Evolutionary conservation across 1,284 basidiomycete species (phyloP), one percentile per base, ranked within the genome.

Genomic region (Cutaneotrichosporon arboriforme): DNA sequence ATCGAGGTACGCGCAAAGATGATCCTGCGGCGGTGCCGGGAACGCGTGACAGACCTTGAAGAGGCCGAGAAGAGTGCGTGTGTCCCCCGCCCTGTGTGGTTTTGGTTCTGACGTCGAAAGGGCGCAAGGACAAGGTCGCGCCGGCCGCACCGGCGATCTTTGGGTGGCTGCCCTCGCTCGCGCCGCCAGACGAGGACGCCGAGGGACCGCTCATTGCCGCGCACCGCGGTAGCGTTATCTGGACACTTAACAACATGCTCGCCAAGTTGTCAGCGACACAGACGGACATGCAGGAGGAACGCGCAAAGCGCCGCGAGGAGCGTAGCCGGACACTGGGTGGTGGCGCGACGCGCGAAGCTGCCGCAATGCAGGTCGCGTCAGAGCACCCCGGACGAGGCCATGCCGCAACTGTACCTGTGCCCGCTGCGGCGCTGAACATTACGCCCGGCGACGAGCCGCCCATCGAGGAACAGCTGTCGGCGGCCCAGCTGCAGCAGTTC

Each of bases 1-100:
- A 78, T 82, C 51, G 80, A 82, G 67, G 73, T 79, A 49, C 74
- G 78, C 57, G 77, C 78, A 26, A 78, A 78, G 58, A 74, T 81
- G 58, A 76, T 79, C 7, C 59, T 82, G 43, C 74, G 79, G 59
- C 68, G 74, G 57, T 79, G 77, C 53, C 72, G 79, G 7, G 78
- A 79, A 42, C 66, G 78, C 13, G 76, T 81, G 18, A 66, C 70
- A 39, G 66, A 75, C 51, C 68, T 81, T 33, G 80, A 81, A 54
- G 65, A 67, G 33, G 69, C 70, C 15, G 80, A 81, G 58, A 73
- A 77, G 43, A 61, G 78, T 79, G 20, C n/a, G n/a, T n/a, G n/a
- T n/a, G n/a, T n/a, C n/a, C n/a, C n/a, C n/a, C n/a, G n/a, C n/a
- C n/a, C n/a, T n/a, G n/a, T n/a, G n/a, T n/a, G n/a, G n/a, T n/a